Conservation (phyloP, 192 early-diverging fungal species). For the Gaertneriomyces sp. region DNA sequence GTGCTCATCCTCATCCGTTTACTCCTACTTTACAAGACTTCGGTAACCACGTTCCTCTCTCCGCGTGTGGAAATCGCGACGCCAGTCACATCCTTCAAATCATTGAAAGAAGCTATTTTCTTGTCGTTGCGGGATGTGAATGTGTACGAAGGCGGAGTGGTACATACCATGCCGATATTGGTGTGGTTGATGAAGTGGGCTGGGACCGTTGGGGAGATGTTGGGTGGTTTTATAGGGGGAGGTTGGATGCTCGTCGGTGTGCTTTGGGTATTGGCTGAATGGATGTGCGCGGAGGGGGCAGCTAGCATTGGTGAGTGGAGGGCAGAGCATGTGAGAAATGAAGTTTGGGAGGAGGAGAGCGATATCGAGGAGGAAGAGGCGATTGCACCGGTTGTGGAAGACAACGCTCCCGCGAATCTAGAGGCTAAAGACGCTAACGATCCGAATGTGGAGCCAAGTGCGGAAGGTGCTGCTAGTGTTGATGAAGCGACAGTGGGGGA, state of each 20-base stretch:
- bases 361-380: not conserved
- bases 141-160: not conserved
- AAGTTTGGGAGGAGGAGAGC: conserved; percentile 18
- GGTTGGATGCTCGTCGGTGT: conserved; percentile 47
- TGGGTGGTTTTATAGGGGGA: conserved; percentile 84
- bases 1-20: conserved; percentile 17
- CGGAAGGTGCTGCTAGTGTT: conserved; percentile 1
- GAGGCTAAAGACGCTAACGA: not conserved
- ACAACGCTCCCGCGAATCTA: not conserved
- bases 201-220: conserved; percentile 69
- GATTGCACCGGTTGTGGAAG: not conserved
- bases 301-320: conserved; percentile 53
- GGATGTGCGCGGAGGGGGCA: conserved; percentile 57
- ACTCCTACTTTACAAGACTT: conserved; percentile 25
- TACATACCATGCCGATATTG: not conserved
- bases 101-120: conserved; percentile 49
- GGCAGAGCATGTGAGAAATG: conserved; percentile 11
- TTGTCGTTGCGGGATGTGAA: not conserved
- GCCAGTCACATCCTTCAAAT: conserved; percentile 83
- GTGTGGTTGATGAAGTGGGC: conserved; percentile 73
- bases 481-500: conserved; percentile 5
- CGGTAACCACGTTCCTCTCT: conserved; percentile 15
- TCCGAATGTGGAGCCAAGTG: not conserved
- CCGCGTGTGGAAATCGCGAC: conserved; percentile 68
- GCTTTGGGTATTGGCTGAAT: conserved; percentile 65